Percentiles rank a stretch among this genome's conserved stretches.
phyloP scores from a whole-genome alignment of 2,329 filamentous ascomycete species.

The Metarhizium brunneum region DNA sequence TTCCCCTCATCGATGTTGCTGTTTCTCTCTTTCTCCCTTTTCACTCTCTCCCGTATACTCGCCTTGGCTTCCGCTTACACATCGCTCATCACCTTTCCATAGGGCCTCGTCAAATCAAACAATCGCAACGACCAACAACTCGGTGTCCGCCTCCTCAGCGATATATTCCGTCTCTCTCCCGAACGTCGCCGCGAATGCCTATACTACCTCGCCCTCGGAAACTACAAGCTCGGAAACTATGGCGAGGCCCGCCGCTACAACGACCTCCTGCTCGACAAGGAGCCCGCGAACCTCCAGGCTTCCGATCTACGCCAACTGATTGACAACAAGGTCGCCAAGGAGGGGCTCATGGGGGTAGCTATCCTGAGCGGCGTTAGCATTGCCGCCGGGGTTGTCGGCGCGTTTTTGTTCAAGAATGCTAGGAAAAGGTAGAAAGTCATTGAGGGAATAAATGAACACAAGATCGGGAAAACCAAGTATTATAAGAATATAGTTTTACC shows the following conservation, averaged over 20 bases:
- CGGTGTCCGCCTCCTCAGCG: slow-evolving; percentile 84
- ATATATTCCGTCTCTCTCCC: slow-evolving; percentile 90
- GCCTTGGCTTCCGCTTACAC: neutral
- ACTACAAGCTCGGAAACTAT: slow-evolving; percentile 98
- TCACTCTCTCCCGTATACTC: too few relatives aligned
- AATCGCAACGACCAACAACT: slow-evolving; percentile 81
- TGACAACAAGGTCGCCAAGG: slow-evolving; percentile 91
- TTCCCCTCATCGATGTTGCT: too few relatives aligned
- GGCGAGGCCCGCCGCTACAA: slow-evolving; percentile 92
- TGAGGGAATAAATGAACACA: neutral
- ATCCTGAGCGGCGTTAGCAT: slow-evolving; percentile 91
- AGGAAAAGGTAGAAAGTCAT: slow-evolving; percentile 39
- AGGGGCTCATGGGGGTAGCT: slow-evolving; percentile 87
- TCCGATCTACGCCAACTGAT: slow-evolving; percentile 78
- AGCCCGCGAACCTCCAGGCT: slow-evolving; percentile 86
- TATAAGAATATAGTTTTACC: neutral
- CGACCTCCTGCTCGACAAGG: slow-evolving; percentile 80
- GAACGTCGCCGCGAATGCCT: slow-evolving; percentile 95
- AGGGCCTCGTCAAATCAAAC: slow-evolving; percentile 94
- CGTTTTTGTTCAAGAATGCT: slow-evolving; percentile 71
- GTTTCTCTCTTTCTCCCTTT: too few relatives aligned
- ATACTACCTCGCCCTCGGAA: slow-evolving; percentile 93
- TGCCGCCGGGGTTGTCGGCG: slow-evolving; percentile 86
- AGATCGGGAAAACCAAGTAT: neutral
- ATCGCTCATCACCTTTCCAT: slow-evolving; percentile 1